Percentiles rank a stretch among this genome's conserved stretches.
phyloP scores from a whole-genome alignment of 2,329 filamentous ascomycete species.

The Drechslerella dactyloides region DNA sequence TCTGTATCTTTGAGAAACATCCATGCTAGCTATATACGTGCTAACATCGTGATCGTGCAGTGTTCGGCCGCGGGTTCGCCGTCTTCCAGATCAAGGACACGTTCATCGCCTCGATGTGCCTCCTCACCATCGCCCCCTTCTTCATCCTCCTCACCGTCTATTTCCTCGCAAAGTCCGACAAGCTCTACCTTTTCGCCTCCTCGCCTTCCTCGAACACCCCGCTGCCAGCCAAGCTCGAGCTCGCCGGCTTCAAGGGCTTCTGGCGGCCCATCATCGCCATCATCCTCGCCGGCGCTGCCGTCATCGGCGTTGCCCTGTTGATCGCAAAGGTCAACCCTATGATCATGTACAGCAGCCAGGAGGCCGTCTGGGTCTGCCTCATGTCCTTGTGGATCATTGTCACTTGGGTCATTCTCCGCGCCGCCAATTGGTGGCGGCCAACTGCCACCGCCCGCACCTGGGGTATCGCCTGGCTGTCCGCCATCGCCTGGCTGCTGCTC shows the following conservation, averaged over 20 bases:
- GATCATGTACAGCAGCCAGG: slow-evolving; percentile 88
- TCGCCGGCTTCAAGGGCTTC: slow-evolving; percentile 75
- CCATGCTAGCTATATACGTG: too few relatives aligned
- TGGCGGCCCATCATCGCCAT: slow-evolving; percentile 83
- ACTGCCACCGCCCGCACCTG: slow-evolving; percentile 86
- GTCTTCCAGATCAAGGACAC: slow-evolving; percentile 80
- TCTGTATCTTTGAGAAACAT: too few relatives aligned
- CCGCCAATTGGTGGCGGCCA: slow-evolving; percentile 79
- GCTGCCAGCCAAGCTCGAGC: slow-evolving; percentile 50
- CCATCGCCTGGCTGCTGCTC: slow-evolving; percentile 74
- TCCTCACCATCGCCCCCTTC: slow-evolving; percentile 80
- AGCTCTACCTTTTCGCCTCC: slow-evolving; percentile 78
- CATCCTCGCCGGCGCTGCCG: slow-evolving; percentile 69
- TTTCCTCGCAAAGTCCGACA: slow-evolving; percentile 73
- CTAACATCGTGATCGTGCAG: slow-evolving; percentile 48
- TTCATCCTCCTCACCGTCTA: slow-evolving; percentile 73
- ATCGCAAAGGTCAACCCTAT: slow-evolving; percentile 83
- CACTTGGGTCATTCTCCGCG: slow-evolving; percentile 81
- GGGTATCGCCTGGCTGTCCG: slow-evolving; percentile 81
- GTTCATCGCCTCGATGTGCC: slow-evolving; percentile 83
- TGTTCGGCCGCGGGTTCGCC: slow-evolving; percentile 80
- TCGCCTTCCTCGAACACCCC: slow-evolving; percentile 61
- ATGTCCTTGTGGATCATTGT: slow-evolving; percentile 78
- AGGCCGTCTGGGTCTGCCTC: slow-evolving; percentile 88
- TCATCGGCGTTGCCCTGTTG: slow-evolving; percentile 75